These are phyloP conservation scores for Coemansia sp. DNA, from an alignment of 192 early-diverging fungal species.

Conservation along the genomic window DNA sequence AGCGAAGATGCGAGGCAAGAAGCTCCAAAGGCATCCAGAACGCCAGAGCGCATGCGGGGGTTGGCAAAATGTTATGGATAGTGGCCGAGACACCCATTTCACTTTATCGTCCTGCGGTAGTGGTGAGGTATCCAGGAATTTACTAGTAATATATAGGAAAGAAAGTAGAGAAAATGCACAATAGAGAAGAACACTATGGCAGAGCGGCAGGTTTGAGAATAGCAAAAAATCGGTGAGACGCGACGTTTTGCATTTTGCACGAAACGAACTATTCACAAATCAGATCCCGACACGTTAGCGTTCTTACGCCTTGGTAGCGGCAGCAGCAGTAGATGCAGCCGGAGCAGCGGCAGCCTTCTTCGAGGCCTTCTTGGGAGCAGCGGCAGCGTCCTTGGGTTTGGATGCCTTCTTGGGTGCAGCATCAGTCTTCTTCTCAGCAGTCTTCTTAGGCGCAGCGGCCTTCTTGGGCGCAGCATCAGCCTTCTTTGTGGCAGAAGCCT, in stretches of 20 bases:
- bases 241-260: slow-evolving; percentile 8
- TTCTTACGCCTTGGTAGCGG: slow-evolving; percentile 1
- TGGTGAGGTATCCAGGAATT: neutral
- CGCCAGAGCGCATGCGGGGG: neutral
- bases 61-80: neutral
- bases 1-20: neutral
- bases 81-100: neutral
- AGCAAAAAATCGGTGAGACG: neutral
- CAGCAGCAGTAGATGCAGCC: neutral
- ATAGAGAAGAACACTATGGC: slow-evolving; percentile 1
- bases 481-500: slow-evolving; percentile 11
- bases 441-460: slow-evolving; percentile 9
- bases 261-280: slow-evolving; percentile 10
- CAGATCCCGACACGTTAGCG: neutral
- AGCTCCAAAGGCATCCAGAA: neutral
- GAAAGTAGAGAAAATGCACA: slow-evolving; percentile 12
- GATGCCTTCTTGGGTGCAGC: slow-evolving; percentile 8
- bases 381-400: slow-evolving; percentile 2
- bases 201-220: neutral
- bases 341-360: slow-evolving; percentile 3
- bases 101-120: neutral
- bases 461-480: slow-evolving; percentile 7
- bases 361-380: slow-evolving; percentile 10
- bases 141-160: slow-evolving; percentile 1
- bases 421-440: slow-evolving; percentile 1